These are phyloP conservation scores for Micractinium conductrix DNA, from an alignment of 139 green algal genomes.

Conservation along the genomic window DNA sequence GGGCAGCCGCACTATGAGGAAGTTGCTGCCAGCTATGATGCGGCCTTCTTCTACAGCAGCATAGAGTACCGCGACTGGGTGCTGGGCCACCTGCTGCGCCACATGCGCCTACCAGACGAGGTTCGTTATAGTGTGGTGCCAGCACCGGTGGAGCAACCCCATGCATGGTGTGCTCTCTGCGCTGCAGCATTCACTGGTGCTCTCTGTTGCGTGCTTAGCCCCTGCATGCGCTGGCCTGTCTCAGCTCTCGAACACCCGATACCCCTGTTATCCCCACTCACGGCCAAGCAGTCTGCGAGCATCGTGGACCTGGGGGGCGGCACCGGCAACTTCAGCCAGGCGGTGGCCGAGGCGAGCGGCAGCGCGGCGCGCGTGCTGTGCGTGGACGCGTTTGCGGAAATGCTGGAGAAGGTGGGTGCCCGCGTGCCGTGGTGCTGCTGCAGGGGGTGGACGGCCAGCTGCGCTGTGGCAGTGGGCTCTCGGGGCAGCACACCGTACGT, in stretches of 20 bases:
- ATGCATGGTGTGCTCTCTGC: too few species aligned
- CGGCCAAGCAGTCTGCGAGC: constrained; percentile 7
- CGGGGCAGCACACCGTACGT: too few species aligned
- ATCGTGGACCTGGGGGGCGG: constrained; percentile 34
- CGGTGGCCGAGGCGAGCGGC: background rate
- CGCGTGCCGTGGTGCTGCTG: background rate
- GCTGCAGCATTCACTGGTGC: too few species aligned
- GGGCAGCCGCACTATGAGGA: constrained; percentile 24
- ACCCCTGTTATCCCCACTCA: too few species aligned
- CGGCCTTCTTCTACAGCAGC: constrained; percentile 27
- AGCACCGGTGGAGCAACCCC: too few species aligned
- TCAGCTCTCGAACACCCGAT: too few species aligned
- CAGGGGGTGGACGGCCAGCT: background rate
- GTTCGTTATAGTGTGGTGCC: background rate
- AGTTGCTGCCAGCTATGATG: constrained; percentile 11
- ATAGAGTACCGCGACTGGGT: constrained; percentile 29
- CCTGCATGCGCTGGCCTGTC: too few species aligned
- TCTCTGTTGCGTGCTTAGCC: too few species aligned
- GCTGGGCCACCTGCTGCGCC: constrained; percentile 16
- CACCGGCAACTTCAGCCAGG: constrained; percentile 40
- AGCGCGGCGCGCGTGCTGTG: constrained; percentile 25
- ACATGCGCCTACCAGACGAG: constrained; percentile 19
- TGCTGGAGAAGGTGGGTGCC: constrained; percentile 23
- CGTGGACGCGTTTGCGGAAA: constrained; percentile 28
- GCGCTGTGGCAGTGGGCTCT: too few species aligned